Percentiles rank a stretch among this genome's conserved stretches.
These are phyloP conservation scores for Mycena pura DNA, from an alignment of 768 basidiomycete species.

Conservation along the genomic window DNA sequence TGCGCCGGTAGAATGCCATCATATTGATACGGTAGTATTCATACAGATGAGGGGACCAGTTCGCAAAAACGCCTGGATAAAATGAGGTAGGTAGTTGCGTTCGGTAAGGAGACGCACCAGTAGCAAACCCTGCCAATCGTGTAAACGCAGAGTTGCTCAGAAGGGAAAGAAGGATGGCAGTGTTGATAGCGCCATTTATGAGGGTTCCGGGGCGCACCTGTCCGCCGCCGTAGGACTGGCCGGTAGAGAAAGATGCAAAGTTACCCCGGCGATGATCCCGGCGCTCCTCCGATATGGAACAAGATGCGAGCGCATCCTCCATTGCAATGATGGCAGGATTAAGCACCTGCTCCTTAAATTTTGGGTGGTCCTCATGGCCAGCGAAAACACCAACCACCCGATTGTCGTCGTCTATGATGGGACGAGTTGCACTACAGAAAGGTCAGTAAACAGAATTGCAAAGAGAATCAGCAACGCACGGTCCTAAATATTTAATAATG, in stretches of 20 bases:
- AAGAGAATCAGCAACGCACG: neutral
- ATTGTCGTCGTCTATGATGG: neutral
- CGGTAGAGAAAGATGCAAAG: neutral
- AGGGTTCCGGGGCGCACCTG: neutral
- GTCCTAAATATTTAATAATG: neutral
- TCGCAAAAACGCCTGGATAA: neutral
- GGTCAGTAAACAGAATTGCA: neutral
- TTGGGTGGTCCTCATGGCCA: neutral
- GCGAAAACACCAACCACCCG: neutral
- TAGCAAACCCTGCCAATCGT: slow-evolving; percentile 15
- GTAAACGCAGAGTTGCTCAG: neutral
- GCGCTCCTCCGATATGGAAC: neutral
- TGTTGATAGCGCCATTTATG: neutral
- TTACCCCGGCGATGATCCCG: neutral
- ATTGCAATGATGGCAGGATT: neutral
- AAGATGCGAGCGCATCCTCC: neutral
- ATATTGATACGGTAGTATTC: neutral
- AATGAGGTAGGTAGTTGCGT: neutral
- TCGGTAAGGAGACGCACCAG: neutral
- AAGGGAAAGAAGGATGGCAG: neutral
- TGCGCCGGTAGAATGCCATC: neutral
- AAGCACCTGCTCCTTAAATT: neutral
- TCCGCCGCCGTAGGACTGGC: neutral
- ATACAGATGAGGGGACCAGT: neutral
- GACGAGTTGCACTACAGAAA: neutral